Evolutionary conservation across 1,139 yeast genomes (phyloP), one percentile per base, ranked within the genome.

Genomic region (Geotrichum cucujoidarum): DNA sequence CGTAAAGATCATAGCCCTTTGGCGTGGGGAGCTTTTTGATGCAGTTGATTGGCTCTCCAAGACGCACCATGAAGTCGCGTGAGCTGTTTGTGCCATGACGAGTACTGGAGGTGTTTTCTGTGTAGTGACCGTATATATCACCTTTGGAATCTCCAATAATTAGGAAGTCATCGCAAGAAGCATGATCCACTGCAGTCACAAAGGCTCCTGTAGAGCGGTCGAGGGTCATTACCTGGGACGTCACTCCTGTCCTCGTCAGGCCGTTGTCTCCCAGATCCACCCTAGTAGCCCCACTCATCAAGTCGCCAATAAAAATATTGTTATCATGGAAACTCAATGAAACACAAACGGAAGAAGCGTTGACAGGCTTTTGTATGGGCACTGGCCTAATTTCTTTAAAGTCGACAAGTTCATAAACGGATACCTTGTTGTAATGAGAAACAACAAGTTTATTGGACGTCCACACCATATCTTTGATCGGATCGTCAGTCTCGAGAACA

Each of bases 11-110:
- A 24, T 24, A 6, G 10, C 27, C 27, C 8, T 10, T 24, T 24
- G 27, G 10, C 6, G 8, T 6, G 27, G 27, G 27, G 8, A 24
- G 27, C 10, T 24, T 24, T 24, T 10, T 30, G 16, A 39, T 39
- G 17, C 34, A 39, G 22, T 29, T 39, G 33, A 39, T 30, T 21
- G 34, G 27, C 6, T 29, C 34, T n/a, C 42, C 42, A 18, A 39
- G 10, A 37, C 13, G 17, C 4, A 37, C 13, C 17, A 17, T 14
- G 20, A 24, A 11, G 31, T 22, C 40, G 6, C 18, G 27, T 11
- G n/a, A n/a, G n/a, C n/a, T n/a, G n/a, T n/a, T n/a, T n/a, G n/a
- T n/a, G n/a, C n/a, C n/a, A n/a, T n/a, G n/a, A n/a, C n/a, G n/a
- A n/a, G 7, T 21, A 10, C 25, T 17, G 24, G n/a, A 13, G 4